A percentile compares a stretch with the other conserved stretches of the same genome.
Evolutionary conservation across 169 alveolate genomes (phyloP).

Genomic region (Blepharisma undulans): DNA sequence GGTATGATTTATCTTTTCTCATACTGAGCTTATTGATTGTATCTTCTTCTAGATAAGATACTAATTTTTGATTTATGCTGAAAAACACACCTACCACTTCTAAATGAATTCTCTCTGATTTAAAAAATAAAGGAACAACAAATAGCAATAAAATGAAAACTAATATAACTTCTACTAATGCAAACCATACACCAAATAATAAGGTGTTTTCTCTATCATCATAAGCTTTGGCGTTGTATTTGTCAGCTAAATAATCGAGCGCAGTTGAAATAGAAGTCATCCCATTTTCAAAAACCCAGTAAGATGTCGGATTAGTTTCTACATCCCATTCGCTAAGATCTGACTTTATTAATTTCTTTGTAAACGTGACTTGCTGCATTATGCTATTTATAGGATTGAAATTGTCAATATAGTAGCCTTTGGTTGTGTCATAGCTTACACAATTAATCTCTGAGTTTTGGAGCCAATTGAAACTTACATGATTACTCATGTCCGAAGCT

Average conservation of each 20-base stretch:
- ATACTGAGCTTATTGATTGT: background rate
- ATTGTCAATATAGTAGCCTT: background rate
- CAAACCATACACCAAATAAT: background rate
- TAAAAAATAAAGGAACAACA: background rate
- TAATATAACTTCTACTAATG: background rate
- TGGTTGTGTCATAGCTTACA: background rate
- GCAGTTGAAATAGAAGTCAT: background rate
- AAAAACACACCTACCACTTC: conserved; percentile 10
- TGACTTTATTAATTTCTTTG: background rate
- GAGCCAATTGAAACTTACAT: background rate
- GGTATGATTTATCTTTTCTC: conserved; percentile 30
- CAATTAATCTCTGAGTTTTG: background rate
- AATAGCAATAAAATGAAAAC: background rate
- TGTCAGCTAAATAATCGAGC: background rate
- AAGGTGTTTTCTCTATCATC: background rate
- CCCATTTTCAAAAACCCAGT: conserved; percentile 18
- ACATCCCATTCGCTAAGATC: background rate
- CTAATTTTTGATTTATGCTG: background rate
- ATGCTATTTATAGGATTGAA: background rate
- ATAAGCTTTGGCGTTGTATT: background rate
- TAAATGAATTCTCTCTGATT: conserved; percentile 14
- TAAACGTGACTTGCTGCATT: background rate
- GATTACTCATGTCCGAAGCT: background rate
- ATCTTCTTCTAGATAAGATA: background rate
- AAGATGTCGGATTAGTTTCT: background rate